phyloP scores from a whole-genome alignment of 257 asterid genomes.

The Coffea canephora region DNA sequence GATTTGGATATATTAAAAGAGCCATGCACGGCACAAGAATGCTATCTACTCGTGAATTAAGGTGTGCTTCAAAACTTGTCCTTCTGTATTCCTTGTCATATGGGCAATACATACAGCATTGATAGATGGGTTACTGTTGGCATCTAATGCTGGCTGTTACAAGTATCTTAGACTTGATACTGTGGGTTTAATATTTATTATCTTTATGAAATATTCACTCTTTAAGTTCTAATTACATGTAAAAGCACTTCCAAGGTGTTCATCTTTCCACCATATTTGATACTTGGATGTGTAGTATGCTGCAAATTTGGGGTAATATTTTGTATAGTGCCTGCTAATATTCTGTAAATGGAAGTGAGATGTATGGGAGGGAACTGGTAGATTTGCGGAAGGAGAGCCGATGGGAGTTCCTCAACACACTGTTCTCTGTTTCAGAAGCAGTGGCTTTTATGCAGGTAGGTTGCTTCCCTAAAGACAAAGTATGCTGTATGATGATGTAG shows the following conservation, averaged over 20 bases:
- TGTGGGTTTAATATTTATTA: no score
- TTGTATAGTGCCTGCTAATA: conserved; percentile 26
- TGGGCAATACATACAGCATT: conserved; percentile 6
- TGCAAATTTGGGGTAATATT: conserved; percentile 22
- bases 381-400: conserved; percentile 81
- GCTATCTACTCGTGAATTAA: conserved; percentile 75
- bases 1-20: conserved; percentile 82
- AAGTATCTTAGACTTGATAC: neutral
- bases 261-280: neutral
- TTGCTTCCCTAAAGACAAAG: conserved; percentile 8
- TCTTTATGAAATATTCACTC: neutral
- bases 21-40: conserved; percentile 88
- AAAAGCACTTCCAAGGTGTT: conserved; percentile 1
- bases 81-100: conserved; percentile 7
- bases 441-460: conserved; percentile 93
- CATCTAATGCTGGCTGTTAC: no score
- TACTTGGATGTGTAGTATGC: conserved; percentile 19
- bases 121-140: neutral
- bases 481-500: neutral
- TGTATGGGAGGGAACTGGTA: conserved; percentile 88
- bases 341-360: conserved; percentile 62
- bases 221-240: neutral
- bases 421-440: conserved; percentile 91
- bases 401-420: conserved; percentile 87
- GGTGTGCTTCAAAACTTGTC: conserved; percentile 43